Base-by-base conservation (phyloP, 2,329 filamentous ascomycete genomes). In the Arthrobotrys musiformis region DNA sequence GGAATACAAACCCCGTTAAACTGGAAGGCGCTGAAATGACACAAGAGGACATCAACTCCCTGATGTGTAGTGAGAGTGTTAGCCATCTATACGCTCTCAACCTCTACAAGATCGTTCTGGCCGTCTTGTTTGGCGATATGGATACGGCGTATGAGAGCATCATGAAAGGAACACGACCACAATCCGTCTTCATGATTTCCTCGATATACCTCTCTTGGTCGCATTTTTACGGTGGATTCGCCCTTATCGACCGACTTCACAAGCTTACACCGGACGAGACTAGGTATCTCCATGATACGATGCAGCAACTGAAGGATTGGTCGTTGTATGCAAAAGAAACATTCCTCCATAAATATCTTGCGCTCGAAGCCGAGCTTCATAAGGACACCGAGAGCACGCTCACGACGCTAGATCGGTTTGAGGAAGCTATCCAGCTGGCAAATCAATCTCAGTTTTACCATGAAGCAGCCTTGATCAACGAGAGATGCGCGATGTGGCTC, bases 51-150 rank as follows among this genome's bases (percentile, higher is more conserved):
- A 66, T 80, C 13, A 68, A 78, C 19, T 35, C 70, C 13, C 54
- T 81, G 9, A 73, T 79, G 68, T 60, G 30, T 22, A 79, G 79
- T 26, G 80, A 81, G 56, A 81, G 80, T 48, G 79, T 81, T 42
- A 81, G 79, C 30, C 80, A 81, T 56, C 78, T 80, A 44, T 81
- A 81, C 44, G 42, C 79, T 54, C 80, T 81, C 35, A 79, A 81
- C 35, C 80, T 81, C 74, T 80, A 80, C 56, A 79, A 73, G 15
- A 54, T 81, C 19, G 75, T 81, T 33, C 78, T 81, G 13, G 79
- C 80, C 5, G 75, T 79, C 5, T 70, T 81, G 8, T 81, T 81
- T 60, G 79, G 79, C 22, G 70, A 80, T 24, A 80, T 79, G 56
- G 78, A 81, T 40, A 67, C 80, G 22, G 78, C 80, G 9, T 81